phyloP scores from a whole-genome alignment of 2,329 filamentous ascomycete species.

The Fusarium lateritium region DNA sequence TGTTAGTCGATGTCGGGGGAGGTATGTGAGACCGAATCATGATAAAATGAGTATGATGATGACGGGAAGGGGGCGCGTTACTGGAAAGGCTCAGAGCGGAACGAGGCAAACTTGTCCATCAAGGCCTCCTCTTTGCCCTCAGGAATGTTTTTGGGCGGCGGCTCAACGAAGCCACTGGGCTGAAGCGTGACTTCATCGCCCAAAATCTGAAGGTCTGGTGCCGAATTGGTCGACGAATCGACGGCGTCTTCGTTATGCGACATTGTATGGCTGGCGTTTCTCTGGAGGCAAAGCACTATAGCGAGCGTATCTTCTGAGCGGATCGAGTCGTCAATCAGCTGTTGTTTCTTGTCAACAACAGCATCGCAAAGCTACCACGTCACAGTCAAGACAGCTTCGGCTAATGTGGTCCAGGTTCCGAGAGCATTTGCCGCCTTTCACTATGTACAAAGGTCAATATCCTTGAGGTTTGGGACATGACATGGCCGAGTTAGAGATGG shows the following conservation, averaged over 20 bases:
- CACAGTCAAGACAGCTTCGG: constrained; percentile 17
- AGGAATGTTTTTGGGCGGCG: constrained; percentile 56
- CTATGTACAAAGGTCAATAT: constrained; percentile 5
- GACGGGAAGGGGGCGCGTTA: constrained; percentile 51
- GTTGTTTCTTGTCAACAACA: constrained; percentile 33
- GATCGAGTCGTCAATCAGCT: constrained; percentile 38
- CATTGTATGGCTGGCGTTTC: constrained; percentile 52
- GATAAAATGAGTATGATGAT: neutral
- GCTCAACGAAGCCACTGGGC: constrained; percentile 77
- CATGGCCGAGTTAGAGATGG: constrained; percentile 38
- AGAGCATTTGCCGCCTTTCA: constrained; percentile 23
- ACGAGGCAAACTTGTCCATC: constrained; percentile 88
- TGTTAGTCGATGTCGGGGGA: constrained; percentile 22
- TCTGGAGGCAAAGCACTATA: neutral
- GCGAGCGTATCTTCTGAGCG: constrained; percentile 10
- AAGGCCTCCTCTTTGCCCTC: constrained; percentile 76
- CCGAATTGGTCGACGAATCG: constrained; percentile 60
- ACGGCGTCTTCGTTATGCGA: constrained; percentile 50
- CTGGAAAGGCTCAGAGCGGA: constrained; percentile 78
- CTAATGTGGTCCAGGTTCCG: constrained; percentile 24
- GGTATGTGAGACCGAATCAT: neutral
- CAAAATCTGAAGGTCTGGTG: constrained; percentile 83
- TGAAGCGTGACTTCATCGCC: constrained; percentile 82
- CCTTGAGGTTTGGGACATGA: constrained; percentile 22
- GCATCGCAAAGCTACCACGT: constrained; percentile 39